Base-by-base conservation (phyloP, 116 monocot genomes). In the Trichopus zeylanicus region DNA sequence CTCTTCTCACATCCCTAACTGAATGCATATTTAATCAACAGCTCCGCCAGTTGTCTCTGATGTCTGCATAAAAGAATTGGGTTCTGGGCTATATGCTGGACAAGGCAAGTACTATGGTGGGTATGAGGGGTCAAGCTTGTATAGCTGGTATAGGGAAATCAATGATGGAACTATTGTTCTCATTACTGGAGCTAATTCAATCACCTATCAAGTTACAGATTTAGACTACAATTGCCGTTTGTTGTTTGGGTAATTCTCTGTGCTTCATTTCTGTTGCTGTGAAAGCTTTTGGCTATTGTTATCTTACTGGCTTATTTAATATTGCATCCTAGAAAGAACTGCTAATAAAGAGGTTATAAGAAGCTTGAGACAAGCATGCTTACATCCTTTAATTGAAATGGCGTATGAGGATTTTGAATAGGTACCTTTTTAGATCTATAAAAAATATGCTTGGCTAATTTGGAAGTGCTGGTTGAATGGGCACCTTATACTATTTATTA, bases 41-140 rank as follows among this genome's bases (percentile, higher is more conserved):
- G 98, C 84, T 15, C 61, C 51, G 27, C 92, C 98, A 33, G 64
- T 74, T 72, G 85, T 91, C 63, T 88, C 88, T 4, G 67, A 74
- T 70, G 85, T 98, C 25, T 67, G 57, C 47, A 57, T 88, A 59
- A 85, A 78, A 67, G 65, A 76, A 53, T 46, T 78, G 25, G 62
- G 71, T 62, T 56, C 67, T 12, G 70, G 71, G 37, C 48, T 74
- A 26, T 98, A 75, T 70, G 46, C 31, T 48, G 98, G 98, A 66
- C 79, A 78, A 65, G 92, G 98, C 11, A 67, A 71, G 48, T 98
- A 98, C 71, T 98, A 91, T 78, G 98, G 98, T 59, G 98, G 98
- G 33, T 64, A 80, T 70, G 98, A 98, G 60, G 98, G 98, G 25
- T 75, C 79, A 70, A 98, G 92, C 67, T 23, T 91, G 55, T 91